A percentile compares a stretch with the other conserved stretches of the same genome.
phyloP scores from a whole-genome alignment of 257 asterid genomes.

The Fraxinus excelsior region DNA sequence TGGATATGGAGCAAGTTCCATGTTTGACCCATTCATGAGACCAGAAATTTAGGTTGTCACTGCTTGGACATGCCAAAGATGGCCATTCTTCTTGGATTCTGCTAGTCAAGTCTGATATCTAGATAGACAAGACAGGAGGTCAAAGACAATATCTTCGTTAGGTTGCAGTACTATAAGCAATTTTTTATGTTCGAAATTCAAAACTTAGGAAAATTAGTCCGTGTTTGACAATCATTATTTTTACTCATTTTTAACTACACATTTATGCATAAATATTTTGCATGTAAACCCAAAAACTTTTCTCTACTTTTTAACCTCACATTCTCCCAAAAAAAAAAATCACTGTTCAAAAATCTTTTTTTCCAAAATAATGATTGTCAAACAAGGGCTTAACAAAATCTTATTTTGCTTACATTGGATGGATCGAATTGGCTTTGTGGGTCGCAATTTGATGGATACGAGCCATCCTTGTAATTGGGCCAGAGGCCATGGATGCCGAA shows the following conservation, averaged over 20 bases:
- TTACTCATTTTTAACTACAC: no score
- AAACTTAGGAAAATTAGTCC: neutral
- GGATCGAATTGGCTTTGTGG: slow-evolving; percentile 26
- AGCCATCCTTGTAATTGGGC: slow-evolving; percentile 55
- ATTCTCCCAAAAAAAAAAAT: no score
- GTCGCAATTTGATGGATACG: slow-evolving; percentile 51
- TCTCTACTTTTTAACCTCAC: no score
- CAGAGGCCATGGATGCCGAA: slow-evolving; percentile 62
- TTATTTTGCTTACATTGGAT: slow-evolving; percentile 25
- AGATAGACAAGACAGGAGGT: neutral
- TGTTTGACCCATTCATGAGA: slow-evolving; percentile 54
- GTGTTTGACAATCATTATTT: no score
- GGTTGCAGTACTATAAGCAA: neutral
- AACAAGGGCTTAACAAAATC: no score
- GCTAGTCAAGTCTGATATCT: slow-evolving; percentile 33
- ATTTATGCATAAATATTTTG: no score
- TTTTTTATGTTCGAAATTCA: no score
- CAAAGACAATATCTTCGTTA: neutral
- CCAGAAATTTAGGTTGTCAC: slow-evolving; percentile 38
- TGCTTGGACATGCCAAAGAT: slow-evolving; percentile 48
- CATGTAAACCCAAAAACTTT: no score
- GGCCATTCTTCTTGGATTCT: slow-evolving; percentile 45
- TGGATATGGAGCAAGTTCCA: slow-evolving; percentile 46
- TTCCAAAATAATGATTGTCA: no score
- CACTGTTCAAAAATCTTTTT: no score